Evolutionary conservation across 73 alveolate species (phyloP).

Genomic region (Urostyla sp.): DNA sequence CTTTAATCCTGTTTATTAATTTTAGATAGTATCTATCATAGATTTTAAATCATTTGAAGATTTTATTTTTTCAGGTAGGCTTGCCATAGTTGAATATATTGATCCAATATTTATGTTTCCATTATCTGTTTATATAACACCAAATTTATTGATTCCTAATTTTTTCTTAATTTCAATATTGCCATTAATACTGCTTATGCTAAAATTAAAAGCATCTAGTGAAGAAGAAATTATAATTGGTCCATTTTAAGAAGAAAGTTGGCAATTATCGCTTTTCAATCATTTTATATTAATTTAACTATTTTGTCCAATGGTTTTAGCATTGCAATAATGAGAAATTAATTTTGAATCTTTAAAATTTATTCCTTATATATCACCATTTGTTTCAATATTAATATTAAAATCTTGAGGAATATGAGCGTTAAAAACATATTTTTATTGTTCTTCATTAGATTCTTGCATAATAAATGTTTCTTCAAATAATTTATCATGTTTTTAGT

Average conservation of each 20-base stretch:
- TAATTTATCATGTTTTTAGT: too few species aligned
- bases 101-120: constrained; percentile 20
- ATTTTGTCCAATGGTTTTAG: constrained; percentile 4
- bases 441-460: neutral
- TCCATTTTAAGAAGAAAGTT: neutral
- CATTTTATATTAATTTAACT: neutral
- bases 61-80: neutral
- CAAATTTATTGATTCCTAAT: constrained; percentile 17
- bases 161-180: constrained; percentile 13
- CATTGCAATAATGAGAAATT: neutral
- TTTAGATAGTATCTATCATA: neutral
- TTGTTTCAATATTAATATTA: neutral
- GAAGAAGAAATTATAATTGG: neutral
- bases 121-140: neutral
- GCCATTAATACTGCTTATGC: neutral
- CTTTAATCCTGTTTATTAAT: neutral
- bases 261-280: constrained; percentile 38
- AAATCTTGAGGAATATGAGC: constrained; percentile 48
- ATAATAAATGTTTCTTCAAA: neutral
- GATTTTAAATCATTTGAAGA: neutral
- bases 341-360: constrained; percentile 40
- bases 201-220: constrained; percentile 6
- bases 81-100: constrained; percentile 27
- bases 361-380: constrained; percentile 29
- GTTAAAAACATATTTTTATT: neutral